Evolutionary conservation across 192 early-diverging fungal species (phyloP).

Genomic region (Linderina pennispora): DNA sequence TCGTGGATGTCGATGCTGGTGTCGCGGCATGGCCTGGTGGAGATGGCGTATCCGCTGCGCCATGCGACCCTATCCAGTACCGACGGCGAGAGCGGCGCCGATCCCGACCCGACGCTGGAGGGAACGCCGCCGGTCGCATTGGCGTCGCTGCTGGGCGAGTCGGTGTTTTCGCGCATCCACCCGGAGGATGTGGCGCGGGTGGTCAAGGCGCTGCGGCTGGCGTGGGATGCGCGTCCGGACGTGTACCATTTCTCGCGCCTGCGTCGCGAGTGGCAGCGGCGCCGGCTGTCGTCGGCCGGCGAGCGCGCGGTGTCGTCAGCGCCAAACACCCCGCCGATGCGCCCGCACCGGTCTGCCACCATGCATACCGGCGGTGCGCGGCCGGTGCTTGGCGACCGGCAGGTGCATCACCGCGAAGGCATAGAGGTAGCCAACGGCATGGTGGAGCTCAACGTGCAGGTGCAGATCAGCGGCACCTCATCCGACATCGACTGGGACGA

Average conservation of each 20-base stretch:
- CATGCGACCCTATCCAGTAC: constrained; percentile 13
- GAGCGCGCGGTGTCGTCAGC: constrained; percentile 17
- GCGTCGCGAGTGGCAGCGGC: constrained; percentile 46
- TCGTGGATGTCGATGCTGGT: constrained; percentile 42
- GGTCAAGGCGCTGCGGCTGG: constrained; percentile 39
- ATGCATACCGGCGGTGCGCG: not conserved
- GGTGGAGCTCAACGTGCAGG: constrained; percentile 36
- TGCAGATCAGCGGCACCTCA: constrained; percentile 20
- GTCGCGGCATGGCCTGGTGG: constrained; percentile 45
- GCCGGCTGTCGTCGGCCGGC: constrained; percentile 9
- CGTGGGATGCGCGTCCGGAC: constrained; percentile 44
- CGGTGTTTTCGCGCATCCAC: constrained; percentile 42
- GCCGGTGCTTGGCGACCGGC: not conserved
- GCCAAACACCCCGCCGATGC: constrained; percentile 28
- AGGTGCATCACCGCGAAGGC: constrained; percentile 25
- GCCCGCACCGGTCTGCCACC: constrained; percentile 19
- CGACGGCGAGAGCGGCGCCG: constrained; percentile 3
- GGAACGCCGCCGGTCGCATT: constrained; percentile 21
- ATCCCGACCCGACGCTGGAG: constrained; percentile 10
- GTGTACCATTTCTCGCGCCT: constrained; percentile 41
- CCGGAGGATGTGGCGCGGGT: constrained; percentile 41
- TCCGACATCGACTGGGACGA: constrained; percentile 26
- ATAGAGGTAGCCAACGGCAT: constrained; percentile 44
- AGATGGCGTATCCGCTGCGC: constrained; percentile 41
- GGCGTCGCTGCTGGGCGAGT: constrained; percentile 37